Evolutionary conservation across 2,329 filamentous ascomycete genomes (phyloP), one percentile per base, ranked within the genome.

Genomic region (Leptosphaerulina australis): DNA sequence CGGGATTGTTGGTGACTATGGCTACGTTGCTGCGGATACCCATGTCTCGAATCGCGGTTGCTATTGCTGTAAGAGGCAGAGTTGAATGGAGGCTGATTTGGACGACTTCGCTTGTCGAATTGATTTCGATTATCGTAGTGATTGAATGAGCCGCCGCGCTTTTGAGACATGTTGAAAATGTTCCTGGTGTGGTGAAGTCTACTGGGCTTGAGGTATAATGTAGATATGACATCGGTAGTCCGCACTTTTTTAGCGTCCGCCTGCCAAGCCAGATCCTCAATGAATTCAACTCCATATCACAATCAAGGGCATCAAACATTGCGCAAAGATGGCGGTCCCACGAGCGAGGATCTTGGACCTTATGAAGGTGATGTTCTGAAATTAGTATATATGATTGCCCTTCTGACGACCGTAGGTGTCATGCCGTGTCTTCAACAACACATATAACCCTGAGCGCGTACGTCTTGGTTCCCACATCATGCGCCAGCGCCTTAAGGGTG

Each of bases 381-480:
- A n/a, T n/a, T n/a, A 34, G 21, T 21, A 21, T 5, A 26, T 10
- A 14, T 7, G 14, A 2, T 12, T 10, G 5, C 29, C 25, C 33
- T 24, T 36, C 41, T 65, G 35, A 66, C 45, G 20, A 8, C 6
- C 5, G 8, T 64, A 97, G 92, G 83, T 84, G 69, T 91, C 92
- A 87, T 96, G 91, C 81, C 85, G 87, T 72, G 84, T 97, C 77
- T 99, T 97, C 80, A 87, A 87, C 67, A 90, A 88, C 40, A 92
- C 87, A 44, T 97, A 86, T 80, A 99, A 99, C 76, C 94, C 94
- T 20, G 82, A 90, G 46, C 80, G 86, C 62, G 74, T 88, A 55
- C 90, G 94, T 55, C 84, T 90, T 62, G 94, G 94, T 68, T 97
- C 94, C 78, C 96, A 94, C 76, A 81, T 99, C 71, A 81, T 99